Conservation (phyloP, 2,329 filamentous ascomycete species). For the Trichophyton equinum region DNA sequence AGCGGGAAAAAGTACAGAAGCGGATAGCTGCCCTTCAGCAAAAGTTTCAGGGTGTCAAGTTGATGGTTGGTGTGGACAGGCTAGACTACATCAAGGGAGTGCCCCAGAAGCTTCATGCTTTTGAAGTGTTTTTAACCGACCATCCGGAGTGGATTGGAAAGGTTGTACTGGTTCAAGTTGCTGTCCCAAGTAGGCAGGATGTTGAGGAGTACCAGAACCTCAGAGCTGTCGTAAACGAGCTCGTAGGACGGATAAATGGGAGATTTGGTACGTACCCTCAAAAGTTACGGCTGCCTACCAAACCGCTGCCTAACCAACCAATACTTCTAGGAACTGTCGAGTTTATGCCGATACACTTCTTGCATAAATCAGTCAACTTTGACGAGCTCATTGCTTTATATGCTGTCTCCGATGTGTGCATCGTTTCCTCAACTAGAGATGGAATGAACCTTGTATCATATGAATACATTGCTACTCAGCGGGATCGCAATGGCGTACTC, state of each 20-base stretch:
- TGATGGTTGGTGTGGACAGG: conserved; percentile 92
- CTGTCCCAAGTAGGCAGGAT: conserved; percentile 85
- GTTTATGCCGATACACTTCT: conserved; percentile 98
- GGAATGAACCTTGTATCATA: conserved; percentile 99
- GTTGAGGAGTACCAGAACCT: conserved; percentile 98
- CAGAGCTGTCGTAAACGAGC: conserved; percentile 86
- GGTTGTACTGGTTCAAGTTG: conserved; percentile 90
- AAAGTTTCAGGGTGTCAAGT: conserved; percentile 90
- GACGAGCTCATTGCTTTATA: conserved; percentile 92
- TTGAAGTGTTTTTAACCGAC: conserved; percentile 92
- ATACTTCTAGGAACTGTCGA: conserved; percentile 60
- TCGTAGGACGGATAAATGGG: conserved; percentile 93
- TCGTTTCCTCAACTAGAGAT: conserved; percentile 90
- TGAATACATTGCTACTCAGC: conserved; percentile 92
- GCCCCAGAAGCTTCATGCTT: conserved; percentile 88
- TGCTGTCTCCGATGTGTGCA: conserved; percentile 78
- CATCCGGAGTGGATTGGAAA: conserved; percentile 98
- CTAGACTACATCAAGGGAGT: conserved; percentile 99
- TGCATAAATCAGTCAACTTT: conserved; percentile 90
- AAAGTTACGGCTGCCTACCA: background rate
- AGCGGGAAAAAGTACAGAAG: conserved; percentile 74
- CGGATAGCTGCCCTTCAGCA: conserved; percentile 72
- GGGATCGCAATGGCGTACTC: conserved; percentile 80
- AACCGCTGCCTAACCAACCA: conserved; percentile 9
- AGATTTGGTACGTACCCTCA: conserved; percentile 54